phyloP scores from a whole-genome alignment of 495 filamentous ascomycete species.

The Penicillium canescens region DNA sequence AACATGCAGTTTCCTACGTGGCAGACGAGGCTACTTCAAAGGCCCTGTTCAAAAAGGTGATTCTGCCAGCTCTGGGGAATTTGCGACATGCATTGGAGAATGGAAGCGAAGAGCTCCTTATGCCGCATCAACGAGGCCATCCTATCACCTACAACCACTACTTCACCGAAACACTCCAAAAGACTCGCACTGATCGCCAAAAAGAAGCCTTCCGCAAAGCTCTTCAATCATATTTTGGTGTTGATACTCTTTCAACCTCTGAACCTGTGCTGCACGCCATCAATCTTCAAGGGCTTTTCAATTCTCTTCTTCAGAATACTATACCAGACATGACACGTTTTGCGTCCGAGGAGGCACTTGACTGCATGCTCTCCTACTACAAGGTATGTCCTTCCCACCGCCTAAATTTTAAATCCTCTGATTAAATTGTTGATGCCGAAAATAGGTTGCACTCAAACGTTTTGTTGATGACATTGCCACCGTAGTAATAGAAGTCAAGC shows the following conservation, averaged over 20 bases:
- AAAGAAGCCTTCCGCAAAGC: constrained; percentile 11
- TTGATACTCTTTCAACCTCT: constrained; percentile 5
- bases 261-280: constrained; percentile 1
- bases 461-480: constrained; percentile 61
- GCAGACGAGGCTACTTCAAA: constrained; percentile 37
- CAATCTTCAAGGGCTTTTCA: constrained; percentile 16
- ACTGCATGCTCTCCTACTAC: constrained; percentile 34
- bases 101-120: constrained; percentile 22
- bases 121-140: constrained; percentile 22
- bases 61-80: constrained; percentile 35
- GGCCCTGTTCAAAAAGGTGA: constrained; percentile 37
- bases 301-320: constrained; percentile 8
- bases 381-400: constrained; percentile 22
- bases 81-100: constrained; percentile 21
- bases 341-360: constrained; percentile 25
- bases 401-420: constrained; percentile 1
- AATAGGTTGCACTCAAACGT: constrained; percentile 60
- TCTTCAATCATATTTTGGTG: constrained; percentile 17
- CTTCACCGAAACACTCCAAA: constrained; percentile 50
- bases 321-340: constrained; percentile 26
- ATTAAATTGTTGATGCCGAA: neutral
- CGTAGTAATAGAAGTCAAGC: constrained; percentile 53
- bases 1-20: constrained; percentile 28
- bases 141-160: constrained; percentile 60
- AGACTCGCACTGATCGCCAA: constrained; percentile 26